Evolutionary conservation across 345 rosid species (phyloP), one percentile per base, ranked within the genome.

Genomic region (Moricandia moricandioides): DNA sequence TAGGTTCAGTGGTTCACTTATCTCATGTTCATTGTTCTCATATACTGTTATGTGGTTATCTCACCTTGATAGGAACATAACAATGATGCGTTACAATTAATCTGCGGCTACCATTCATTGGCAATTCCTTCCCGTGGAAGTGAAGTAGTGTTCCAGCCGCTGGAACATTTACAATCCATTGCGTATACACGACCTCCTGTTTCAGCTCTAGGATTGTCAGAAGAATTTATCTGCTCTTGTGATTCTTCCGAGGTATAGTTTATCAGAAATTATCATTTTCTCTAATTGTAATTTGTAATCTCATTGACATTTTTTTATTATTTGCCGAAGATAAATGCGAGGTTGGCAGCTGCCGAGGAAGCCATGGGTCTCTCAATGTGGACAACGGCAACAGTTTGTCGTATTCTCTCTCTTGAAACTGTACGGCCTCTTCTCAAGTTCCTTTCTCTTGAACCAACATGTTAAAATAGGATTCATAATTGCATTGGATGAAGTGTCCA

Each of bases 331-430:
- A 90, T 83, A 69, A 81, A 85, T 72, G 85, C 86, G 43, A 87
- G 83, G 82, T 76, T 92, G 79, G 84, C 91, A 70, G 92, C 88
- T 75, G 94, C 94, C 63, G 98, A 96, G 85, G 98, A 92, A 83
- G 94, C 97, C 74, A 80, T 86, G 82, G 84, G 96, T 14, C 89
- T 96, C 67, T 90, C 99, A 40, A 62, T 89, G 80, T 96, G 97
- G 98, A 91, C 99, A 69, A 89, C 92, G n/a, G 96, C 98, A 78
- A 88, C 98, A n/a, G 73, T 91, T 71, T 96, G 99, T 52, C 90
- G 99, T 63, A 86, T 88, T 76, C 88, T 96, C 72, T 88, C 98
- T 59, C 93, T 96, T 67, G 97, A 92, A 82, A 87, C 88, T 85
- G 99, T 96, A 90, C 73, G 66, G 56, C 40, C 80, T 77, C 78